These are phyloP conservation scores for Monosporozyma yasuniensis DNA, from an alignment of 805 yeast species.

Conservation along the genomic window DNA sequence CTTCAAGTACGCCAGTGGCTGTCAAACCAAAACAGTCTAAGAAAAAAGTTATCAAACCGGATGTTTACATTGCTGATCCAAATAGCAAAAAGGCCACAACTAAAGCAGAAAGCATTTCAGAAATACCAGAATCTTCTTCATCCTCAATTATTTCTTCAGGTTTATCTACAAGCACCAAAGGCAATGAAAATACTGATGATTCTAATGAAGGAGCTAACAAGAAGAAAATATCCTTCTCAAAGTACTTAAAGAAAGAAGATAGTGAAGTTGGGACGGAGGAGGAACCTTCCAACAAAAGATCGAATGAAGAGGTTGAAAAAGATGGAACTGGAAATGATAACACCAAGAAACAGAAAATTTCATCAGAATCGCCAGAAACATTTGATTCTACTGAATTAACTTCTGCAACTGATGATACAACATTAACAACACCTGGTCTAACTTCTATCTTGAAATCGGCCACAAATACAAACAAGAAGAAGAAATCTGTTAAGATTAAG, in stretches of 20 bases:
- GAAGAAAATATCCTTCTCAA: conserved; percentile 30
- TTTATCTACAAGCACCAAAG: too few species aligned
- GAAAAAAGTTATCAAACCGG: background rate
- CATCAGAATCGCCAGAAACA: background rate
- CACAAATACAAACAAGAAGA: background rate
- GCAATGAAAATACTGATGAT: background rate
- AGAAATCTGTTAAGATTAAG: conserved; percentile 11
- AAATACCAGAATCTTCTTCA: background rate
- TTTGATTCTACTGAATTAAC: background rate
- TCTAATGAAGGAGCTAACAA: conserved; percentile 10
- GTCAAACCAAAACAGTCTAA: background rate
- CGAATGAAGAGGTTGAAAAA: background rate
- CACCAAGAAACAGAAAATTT: background rate
- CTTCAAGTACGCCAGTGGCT: background rate
- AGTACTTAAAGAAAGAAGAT: conserved; percentile 26
- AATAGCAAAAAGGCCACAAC: conserved; percentile 1
- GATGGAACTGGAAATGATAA: background rate
- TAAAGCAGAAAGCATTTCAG: background rate
- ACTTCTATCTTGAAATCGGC: conserved; percentile 20
- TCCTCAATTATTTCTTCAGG: too few species aligned
- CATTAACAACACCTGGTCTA: background rate
- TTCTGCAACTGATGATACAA: background rate
- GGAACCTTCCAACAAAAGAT: background rate
- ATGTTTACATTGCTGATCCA: conserved; percentile 8
- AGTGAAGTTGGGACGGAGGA: background rate